phyloP scores from a whole-genome alignment of 2,329 filamentous ascomycete species.

The Pestalotiopsis sp. region DNA sequence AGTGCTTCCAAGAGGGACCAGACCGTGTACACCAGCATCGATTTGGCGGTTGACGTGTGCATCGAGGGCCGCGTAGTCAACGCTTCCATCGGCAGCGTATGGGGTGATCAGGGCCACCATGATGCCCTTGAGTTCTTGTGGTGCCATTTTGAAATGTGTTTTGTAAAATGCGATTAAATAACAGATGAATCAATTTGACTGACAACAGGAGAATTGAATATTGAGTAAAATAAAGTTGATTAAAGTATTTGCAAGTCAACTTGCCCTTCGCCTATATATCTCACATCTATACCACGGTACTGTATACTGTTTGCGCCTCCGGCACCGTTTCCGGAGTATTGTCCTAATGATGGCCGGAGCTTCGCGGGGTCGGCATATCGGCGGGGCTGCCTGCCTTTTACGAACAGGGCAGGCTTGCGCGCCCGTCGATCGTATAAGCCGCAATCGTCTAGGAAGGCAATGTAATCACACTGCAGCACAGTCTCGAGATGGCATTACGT shows the following conservation, averaged over 20 bases:
- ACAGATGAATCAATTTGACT: neutral
- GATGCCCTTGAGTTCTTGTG: constrained; percentile 39
- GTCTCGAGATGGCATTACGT: neutral
- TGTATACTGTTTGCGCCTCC: neutral
- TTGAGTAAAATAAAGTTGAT: neutral
- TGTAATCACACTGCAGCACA: neutral
- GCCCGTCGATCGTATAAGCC: neutral
- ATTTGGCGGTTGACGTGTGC: constrained; percentile 49
- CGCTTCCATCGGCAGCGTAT: constrained; percentile 43
- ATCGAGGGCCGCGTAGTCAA: constrained; percentile 41
- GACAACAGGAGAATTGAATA: neutral
- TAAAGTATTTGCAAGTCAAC: neutral
- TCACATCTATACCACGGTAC: neutral
- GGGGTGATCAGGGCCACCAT: constrained; percentile 52
- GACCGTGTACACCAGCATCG: constrained; percentile 46
- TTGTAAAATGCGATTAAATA: neutral
- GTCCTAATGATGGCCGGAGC: neutral
- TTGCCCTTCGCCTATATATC: neutral
- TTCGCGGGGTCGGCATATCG: neutral
- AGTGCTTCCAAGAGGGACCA: constrained; percentile 52
- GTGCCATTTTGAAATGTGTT: neutral
- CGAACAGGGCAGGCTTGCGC: neutral
- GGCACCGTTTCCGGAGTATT: neutral
- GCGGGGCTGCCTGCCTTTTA: neutral
- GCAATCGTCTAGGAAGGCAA: neutral